Conservation (phyloP, 805 yeast genomes). For the Ogataea nonfermentans region DNA sequence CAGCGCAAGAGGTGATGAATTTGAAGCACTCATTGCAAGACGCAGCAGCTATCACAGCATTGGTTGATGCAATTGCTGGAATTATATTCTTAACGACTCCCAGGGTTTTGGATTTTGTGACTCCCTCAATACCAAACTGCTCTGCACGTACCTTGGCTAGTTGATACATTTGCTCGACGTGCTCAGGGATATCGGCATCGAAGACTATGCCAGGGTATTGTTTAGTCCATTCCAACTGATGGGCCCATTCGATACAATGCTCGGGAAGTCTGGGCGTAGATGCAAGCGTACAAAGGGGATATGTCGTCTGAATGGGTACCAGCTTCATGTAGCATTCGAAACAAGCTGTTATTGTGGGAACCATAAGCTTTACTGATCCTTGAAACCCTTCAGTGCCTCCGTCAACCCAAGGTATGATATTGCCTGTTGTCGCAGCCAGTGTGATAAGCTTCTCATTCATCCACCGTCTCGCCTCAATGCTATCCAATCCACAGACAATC, state of each 20-base stretch:
- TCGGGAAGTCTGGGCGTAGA: slow-evolving; percentile 93
- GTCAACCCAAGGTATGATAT: slow-evolving; percentile 71
- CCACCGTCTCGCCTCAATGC: slow-evolving; percentile 89
- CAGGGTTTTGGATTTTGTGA: slow-evolving; percentile 65
- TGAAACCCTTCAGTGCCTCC: slow-evolving; percentile 96
- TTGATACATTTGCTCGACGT: slow-evolving; percentile 61
- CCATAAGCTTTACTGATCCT: slow-evolving; percentile 84
- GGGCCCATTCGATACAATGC: slow-evolving; percentile 92
- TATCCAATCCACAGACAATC: slow-evolving; percentile 84
- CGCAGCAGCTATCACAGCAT: slow-evolving; percentile 86
- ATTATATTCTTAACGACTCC: slow-evolving; percentile 91
- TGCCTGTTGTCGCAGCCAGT: slow-evolving; percentile 51
- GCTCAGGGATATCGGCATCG: slow-evolving; percentile 67
- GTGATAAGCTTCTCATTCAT: slow-evolving; percentile 68
- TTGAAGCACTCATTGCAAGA: slow-evolving; percentile 87
- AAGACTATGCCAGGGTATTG: slow-evolving; percentile 45
- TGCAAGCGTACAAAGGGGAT: slow-evolving; percentile 92
- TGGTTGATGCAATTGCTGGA: slow-evolving; percentile 93
- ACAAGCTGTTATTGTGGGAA: slow-evolving; percentile 85
- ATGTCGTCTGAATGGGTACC: slow-evolving; percentile 60
- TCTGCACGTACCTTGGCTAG: slow-evolving; percentile 58
- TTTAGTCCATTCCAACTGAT: slow-evolving; percentile 70
- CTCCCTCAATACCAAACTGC: slow-evolving; percentile 68
- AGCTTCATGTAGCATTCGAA: slow-evolving; percentile 88
- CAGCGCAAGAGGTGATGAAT: slow-evolving; percentile 67